phyloP scores from a whole-genome alignment of 2,329 filamentous ascomycete genomes.

The Ilyonectria robusta region DNA sequence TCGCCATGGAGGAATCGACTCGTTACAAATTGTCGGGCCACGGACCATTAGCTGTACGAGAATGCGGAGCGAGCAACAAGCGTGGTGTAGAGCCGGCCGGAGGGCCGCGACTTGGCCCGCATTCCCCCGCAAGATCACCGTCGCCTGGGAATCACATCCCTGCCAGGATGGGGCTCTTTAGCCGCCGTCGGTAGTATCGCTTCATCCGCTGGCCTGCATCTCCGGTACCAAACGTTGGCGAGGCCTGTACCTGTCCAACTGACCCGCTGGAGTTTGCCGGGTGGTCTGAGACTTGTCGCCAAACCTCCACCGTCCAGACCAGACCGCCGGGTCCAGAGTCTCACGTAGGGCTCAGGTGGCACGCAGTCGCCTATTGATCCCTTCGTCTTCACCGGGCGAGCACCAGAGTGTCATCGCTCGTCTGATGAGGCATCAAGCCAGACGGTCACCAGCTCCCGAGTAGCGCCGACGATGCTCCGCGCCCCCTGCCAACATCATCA shows the following conservation, averaged over 20 bases:
- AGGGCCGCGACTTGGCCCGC: not conserved
- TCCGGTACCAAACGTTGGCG: not conserved
- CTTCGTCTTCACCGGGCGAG: not conserved
- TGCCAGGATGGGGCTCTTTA: conserved; percentile 19
- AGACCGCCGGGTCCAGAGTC: not conserved
- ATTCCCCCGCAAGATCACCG: conserved; percentile 34
- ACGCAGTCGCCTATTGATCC: not conserved
- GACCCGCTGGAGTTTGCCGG: not conserved
- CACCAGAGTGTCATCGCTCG: not conserved
- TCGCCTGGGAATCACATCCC: conserved; percentile 14
- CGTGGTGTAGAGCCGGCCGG: not conserved
- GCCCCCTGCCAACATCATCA: conserved; percentile 15
- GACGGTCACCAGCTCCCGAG: conserved; percentile 10
- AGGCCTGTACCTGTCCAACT: not conserved
- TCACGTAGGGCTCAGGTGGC: not conserved
- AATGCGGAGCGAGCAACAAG: not conserved
- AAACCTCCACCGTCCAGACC: not conserved
- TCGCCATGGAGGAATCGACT: conserved; percentile 1
- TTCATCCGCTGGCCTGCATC: not conserved
- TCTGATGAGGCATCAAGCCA: conserved; percentile 8
- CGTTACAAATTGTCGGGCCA: not conserved
- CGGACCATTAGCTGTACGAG: not conserved
- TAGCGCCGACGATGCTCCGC: conserved; percentile 36
- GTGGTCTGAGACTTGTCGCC: not conserved
- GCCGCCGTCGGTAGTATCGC: conserved; percentile 11